Percentiles rank a stretch among this genome's conserved stretches.
phyloP scores from a whole-genome alignment of 2,329 filamentous ascomycete genomes.

The Penicillium sp. region DNA sequence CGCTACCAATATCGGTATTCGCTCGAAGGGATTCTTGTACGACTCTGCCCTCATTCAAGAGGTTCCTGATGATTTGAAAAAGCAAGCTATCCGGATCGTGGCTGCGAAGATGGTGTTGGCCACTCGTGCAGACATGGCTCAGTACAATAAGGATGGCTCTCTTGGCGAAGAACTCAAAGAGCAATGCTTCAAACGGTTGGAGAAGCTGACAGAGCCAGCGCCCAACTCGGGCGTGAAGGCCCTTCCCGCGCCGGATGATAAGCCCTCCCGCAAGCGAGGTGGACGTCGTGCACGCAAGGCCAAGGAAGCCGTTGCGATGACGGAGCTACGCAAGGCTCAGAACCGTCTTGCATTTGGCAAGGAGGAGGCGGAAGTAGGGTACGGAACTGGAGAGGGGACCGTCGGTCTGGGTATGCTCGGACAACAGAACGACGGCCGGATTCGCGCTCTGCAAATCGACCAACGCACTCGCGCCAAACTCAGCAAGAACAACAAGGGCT shows the following conservation, averaged over 20 bases:
- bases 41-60: conserved; percentile 82
- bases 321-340: conserved; percentile 89
- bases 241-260: conserved; percentile 88
- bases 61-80: conserved; percentile 80
- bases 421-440: conserved; percentile 76
- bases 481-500: conserved; percentile 91
- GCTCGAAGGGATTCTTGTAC: conserved; percentile 90
- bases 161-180: conserved; percentile 76
- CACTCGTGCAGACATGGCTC: conserved; percentile 80
- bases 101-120: conserved; percentile 91
- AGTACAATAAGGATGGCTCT: conserved; percentile 73
- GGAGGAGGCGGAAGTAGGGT: conserved; percentile 89
- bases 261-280: conserved; percentile 85
- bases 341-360: conserved; percentile 95
- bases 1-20: conserved; percentile 84
- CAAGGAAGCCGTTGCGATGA: conserved; percentile 96
- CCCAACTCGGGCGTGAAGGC: conserved; percentile 83
- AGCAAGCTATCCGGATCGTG: conserved; percentile 91
- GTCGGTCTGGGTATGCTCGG: conserved; percentile 95
- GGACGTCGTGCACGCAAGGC: conserved; percentile 84
- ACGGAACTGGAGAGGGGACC: conserved; percentile 77
- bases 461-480: conserved; percentile 89
- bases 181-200: conserved; percentile 75
- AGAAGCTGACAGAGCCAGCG: conserved; percentile 87
- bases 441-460: conserved; percentile 84